Evolutionary conservation across 2,329 filamentous ascomycete genomes (phyloP), one percentile per base, ranked within the genome.

Genomic region (Talaromyces sp.): DNA sequence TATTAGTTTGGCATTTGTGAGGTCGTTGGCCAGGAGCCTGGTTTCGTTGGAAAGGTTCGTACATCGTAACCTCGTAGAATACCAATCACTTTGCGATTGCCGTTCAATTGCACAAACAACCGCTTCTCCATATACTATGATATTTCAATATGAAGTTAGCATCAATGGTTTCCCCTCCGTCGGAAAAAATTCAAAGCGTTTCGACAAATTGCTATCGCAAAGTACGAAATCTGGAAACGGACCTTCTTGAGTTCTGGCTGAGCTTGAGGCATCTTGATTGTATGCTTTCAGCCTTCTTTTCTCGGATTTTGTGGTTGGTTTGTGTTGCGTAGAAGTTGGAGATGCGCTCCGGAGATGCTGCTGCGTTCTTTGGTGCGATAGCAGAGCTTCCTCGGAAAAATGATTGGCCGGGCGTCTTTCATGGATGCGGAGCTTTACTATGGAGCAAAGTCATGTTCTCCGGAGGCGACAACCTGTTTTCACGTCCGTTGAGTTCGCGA

Each of bases 181-280:
- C n/a, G 33, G 33, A 37, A 56, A 37, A 56, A 56, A 37, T 9
- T 56, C 52, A 19, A 35, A 22, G 27, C 31, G 16, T 37, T 35
- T 41, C 52, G 59, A 35, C 31, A 22, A 19, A 27, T 37, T 62
- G 60, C 3, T 60, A 22, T 56, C 31, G 33, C 52, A 37, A 56
- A 22, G 9, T 11, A 22, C 7, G 31, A 6, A 56, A 56, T 39
- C 13, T 43, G 2, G 19, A 7, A 43, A 76, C 76, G 66, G 81
- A 96, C 95, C 89, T 98, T 99, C 83, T 98, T 99, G 69, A 99
- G 87, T 84, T 99, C 96, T 74, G 95, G 95, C 83, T 98, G 95
- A 78, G 95, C 93, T 89, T 96, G 94, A 83, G 95, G 92, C 95
- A 99, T 99, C 71, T 84, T 90, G 83, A 67, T 70, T 66, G 69